Evolutionary conservation across 2,329 filamentous ascomycete genomes (phyloP), one percentile per base, ranked within the genome.

Genomic region (Cytospora paraplurivora): DNA sequence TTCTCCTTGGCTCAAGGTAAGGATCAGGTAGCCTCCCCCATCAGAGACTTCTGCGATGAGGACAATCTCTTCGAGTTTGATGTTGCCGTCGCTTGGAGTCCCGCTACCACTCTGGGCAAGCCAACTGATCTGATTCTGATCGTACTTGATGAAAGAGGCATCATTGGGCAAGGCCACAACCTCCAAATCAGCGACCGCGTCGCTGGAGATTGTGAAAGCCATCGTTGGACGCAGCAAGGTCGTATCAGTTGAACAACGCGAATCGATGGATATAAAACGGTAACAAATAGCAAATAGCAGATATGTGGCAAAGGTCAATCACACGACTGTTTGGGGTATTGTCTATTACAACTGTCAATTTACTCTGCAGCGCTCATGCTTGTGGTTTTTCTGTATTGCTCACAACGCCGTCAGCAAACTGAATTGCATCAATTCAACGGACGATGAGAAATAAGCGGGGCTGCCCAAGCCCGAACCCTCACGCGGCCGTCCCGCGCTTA

Each of bases 1-100:
- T 5, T 68, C 51, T 7, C 72, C 69, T 66, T 81, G 77, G 3
- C 69, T 65, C 7, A 85, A 72, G 32, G 73, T 73, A 67, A 77
- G 74, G 7, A 83, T 70, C 27, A 77, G 68, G 66, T 75, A 74
- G 21, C 49, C 19, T 13, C 49, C 19, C 10, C 56, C 62, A 17
- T 53, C 57, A 52, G 62, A 32, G 1, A 57, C 51, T 12, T 62
- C 63, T 8, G 65, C 51, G 37, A 77, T 68, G 32, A 70, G 69
- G 19, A 77, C 66, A 27, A 77, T 67, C 56, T 76, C 71, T 56
- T 74, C 73, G 38, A 70, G 53, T 49, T 69, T 72, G 19, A 75
- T 59, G 19, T 60, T 59, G 35, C 58, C 53, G 10, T 59, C 32
- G 15, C 34, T 13, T 38, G 44, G 59, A 49, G 38, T 19, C 44